A percentile compares a stretch with the other conserved stretches of the same genome.
phyloP scores from a whole-genome alignment of 768 basidiomycete species.

The Termitomyces sp. region DNA sequence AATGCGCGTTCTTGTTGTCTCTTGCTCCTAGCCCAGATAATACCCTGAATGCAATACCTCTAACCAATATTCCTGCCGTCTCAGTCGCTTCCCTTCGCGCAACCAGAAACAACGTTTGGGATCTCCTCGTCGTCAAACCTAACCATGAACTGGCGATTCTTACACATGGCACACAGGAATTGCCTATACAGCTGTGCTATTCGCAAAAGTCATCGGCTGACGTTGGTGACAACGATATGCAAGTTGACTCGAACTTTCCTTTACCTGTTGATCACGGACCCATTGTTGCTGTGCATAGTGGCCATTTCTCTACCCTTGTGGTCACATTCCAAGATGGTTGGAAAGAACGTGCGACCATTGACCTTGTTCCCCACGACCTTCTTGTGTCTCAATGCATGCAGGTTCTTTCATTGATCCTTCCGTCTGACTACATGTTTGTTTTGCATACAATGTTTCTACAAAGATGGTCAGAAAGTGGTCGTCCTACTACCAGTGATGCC shows the following conservation, averaged over 20 bases:
- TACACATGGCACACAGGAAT: slow-evolving; percentile 49
- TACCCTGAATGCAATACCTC: slow-evolving; percentile 32
- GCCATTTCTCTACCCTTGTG: slow-evolving; percentile 45
- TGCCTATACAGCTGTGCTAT: slow-evolving; percentile 30
- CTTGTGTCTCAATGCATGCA: slow-evolving; percentile 58
- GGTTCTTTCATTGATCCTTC: slow-evolving; percentile 56
- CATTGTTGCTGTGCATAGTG: slow-evolving; percentile 41
- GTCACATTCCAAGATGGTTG: slow-evolving; percentile 49
- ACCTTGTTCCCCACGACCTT: slow-evolving; percentile 47
- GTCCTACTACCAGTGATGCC: slow-evolving; percentile 35
- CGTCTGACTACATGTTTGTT: slow-evolving; percentile 46
- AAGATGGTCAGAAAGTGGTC: slow-evolving; percentile 45
- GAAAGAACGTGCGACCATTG: slow-evolving; percentile 39
- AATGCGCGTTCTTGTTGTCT: slow-evolving; percentile 40
- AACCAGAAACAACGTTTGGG: slow-evolving; percentile 58
- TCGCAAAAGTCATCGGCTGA: slow-evolving; percentile 8
- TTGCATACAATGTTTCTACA: slow-evolving; percentile 53
- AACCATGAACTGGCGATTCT: slow-evolving; percentile 49
- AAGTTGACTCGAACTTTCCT: slow-evolving; percentile 13
- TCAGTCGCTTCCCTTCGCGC: slow-evolving; percentile 55
- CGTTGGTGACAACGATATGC: slow-evolving; percentile 14
- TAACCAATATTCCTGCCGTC: slow-evolving; percentile 34
- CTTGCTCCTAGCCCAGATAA: slow-evolving; percentile 38
- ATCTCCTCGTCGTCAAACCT: slow-evolving; percentile 62
- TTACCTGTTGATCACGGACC: slow-evolving; percentile 20